Percentiles rank a stretch among this genome's conserved stretches.
Evolutionary conservation across 1,284 basidiomycete genomes (phyloP).

Genomic region (Sphagnurus paluster): DNA sequence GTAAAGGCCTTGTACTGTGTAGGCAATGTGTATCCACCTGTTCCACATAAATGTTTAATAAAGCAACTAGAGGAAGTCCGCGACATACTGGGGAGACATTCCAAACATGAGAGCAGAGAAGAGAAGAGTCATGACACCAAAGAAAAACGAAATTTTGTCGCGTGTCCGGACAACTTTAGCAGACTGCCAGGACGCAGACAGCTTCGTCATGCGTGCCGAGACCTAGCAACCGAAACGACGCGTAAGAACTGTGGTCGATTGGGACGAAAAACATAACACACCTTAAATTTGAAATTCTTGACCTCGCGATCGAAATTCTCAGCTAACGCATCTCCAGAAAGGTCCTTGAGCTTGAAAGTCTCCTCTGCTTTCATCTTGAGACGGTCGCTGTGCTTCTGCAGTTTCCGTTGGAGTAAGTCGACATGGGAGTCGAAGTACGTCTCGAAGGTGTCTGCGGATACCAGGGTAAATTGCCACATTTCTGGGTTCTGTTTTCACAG

Average conservation of each 20-base stretch:
- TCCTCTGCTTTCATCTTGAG: conserved; percentile 78
- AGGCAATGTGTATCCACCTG: conserved; percentile 78
- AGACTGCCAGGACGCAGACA: conserved; percentile 83
- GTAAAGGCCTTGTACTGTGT: conserved; percentile 73
- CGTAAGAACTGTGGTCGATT: conserved; percentile 9
- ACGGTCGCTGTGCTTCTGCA: conserved; percentile 83
- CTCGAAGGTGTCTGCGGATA: conserved; percentile 73
- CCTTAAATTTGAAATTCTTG: conserved; percentile 72
- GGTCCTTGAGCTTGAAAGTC: conserved; percentile 64
- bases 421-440: conserved; percentile 90
- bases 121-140: conserved; percentile 87
- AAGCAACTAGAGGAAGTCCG: conserved; percentile 16
- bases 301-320: conserved; percentile 86
- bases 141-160: conserved; percentile 89
- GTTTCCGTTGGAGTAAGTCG: conserved; percentile 84
- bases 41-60: conserved; percentile 5
- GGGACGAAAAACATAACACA: conserved; percentile 22
- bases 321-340: conserved; percentile 63
- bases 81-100: conserved; percentile 76
- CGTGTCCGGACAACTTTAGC: conserved; percentile 90
- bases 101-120: conserved; percentile 83
- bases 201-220: conserved; percentile 67
- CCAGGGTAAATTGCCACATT: conserved; percentile 25
- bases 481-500: conserved; percentile 12
- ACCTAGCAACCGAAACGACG: conserved; percentile 46